A percentile compares a stretch with the other conserved stretches of the same genome.
Evolutionary conservation across 805 yeast species (phyloP).

Genomic region (Ogataea pignaliae): DNA sequence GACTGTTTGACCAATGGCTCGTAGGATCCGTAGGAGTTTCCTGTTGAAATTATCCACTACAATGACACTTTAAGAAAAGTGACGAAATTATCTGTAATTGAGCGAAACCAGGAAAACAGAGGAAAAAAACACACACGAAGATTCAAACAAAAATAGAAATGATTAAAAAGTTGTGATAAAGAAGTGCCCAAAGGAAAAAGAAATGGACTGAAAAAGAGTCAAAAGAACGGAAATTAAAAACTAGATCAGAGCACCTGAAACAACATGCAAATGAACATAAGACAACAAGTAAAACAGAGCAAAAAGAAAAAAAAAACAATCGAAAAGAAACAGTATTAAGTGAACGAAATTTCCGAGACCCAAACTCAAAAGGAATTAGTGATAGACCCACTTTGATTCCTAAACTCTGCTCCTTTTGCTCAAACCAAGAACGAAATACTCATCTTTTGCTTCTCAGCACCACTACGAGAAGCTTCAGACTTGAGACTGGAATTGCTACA

Average conservation of each 20-base stretch:
- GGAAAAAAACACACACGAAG: no score
- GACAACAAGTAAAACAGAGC: background rate
- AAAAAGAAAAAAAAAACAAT: background rate
- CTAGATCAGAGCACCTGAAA: background rate
- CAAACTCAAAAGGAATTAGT: background rate
- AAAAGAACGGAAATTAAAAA: background rate
- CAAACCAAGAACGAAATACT: conserved; percentile 22
- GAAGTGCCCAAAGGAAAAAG: background rate
- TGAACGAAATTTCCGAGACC: no score
- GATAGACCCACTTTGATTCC: no score
- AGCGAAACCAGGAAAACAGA: no score
- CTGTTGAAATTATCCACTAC: no score
- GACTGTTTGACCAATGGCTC: no score
- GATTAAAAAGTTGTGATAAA: no score
- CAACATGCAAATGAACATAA: background rate
- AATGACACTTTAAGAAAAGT: no score
- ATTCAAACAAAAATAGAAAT: no score
- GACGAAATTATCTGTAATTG: no score
- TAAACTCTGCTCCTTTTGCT: background rate
- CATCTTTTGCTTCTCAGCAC: conserved; percentile 20
- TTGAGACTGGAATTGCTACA: background rate
- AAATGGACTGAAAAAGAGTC: background rate
- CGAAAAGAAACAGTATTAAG: background rate
- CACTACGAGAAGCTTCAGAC: conserved; percentile 3
- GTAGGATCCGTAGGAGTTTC: no score